Evolutionary conservation across 2,329 filamentous ascomycete species (phyloP), one percentile per base, ranked within the genome.

Genomic region (Colletotrichum gloeosporioides): DNA sequence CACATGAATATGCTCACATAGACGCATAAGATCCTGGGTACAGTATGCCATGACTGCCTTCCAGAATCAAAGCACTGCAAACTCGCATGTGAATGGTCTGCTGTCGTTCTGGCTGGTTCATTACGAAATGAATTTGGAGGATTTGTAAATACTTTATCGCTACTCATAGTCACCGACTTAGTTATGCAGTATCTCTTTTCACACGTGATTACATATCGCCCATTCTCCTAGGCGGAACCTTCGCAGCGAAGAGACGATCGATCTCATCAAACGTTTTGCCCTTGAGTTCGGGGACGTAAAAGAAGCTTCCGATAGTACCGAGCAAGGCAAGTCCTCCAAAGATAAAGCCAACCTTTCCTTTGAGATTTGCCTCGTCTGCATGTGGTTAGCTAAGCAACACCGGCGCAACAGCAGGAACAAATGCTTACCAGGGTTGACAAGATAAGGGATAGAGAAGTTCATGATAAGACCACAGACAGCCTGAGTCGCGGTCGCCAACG

Each of bases 401-500:
- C 22, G 22, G 22, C 22, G 22, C 22, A 22, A 22, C 22, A 22
- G 22, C 0, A 13, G 18, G 1, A 22, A 7, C 10, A 49, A 0
- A 22, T 49, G n/a, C 44, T 22, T 49, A 49, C 44, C 44, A 7
- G 79, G 78, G 32, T 80, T 81, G 6, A 81, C 77, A 27, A 80
- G 63, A 61, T 79, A 79, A 0, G 83, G 83, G 1, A 82, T 83
- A 0, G 81, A 79, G 0, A 82, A 78, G 0, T 78, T 79, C 69
- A 82, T 83, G 31, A 80, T 44, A 0, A 84, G 82, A 5, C 86
- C 85, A 1, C 86, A 76, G 0, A 86, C 78, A 0, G 83, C 86
- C 72, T 88, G 86, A 1, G 84, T 80, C 1, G 86, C 86, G 6
- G 86, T 88, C 6, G 85, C 86, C 8, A 88, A 80, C 31, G 86